Percentiles rank a stretch among this genome's conserved stretches.
Conservation (phyloP, 306 rosid genomes). For the Pyrus communis region DNA sequence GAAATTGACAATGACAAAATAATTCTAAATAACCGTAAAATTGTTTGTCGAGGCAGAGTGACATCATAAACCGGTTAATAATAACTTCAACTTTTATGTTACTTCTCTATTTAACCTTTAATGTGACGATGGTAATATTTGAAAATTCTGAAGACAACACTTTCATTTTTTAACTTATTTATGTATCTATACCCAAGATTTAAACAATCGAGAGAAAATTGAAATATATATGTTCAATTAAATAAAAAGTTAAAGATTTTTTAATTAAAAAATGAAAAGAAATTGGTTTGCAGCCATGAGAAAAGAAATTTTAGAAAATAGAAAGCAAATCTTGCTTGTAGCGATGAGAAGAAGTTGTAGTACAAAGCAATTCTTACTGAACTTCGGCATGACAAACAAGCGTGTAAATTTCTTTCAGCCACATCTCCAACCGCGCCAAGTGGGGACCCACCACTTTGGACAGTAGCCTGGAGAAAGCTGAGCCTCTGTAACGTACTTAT, state of each 20-base stretch:
- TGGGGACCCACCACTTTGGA: neutral
- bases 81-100: no score
- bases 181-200: no score
- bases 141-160: no score
- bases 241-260: neutral
- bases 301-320: neutral
- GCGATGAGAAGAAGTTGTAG: neutral
- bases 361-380: neutral
- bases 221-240: no score
- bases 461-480: neutral
- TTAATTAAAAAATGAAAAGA: neutral
- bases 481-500: neutral
- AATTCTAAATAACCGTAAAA: no score
- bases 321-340: neutral
- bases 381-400: neutral
- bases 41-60: no score
- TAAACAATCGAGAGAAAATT: no score
- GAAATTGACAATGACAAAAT: no score
- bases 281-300: neutral
- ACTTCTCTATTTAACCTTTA: no score
- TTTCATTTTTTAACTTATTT: no score
- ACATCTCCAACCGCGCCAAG: neutral
- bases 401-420: neutral
- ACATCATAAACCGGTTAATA: no score
- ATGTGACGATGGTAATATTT: no score